Percentiles rank a stretch among this genome's conserved stretches.
phyloP scores from a whole-genome alignment of 495 filamentous ascomycete genomes.

The Trichoderma asperelloides region DNA sequence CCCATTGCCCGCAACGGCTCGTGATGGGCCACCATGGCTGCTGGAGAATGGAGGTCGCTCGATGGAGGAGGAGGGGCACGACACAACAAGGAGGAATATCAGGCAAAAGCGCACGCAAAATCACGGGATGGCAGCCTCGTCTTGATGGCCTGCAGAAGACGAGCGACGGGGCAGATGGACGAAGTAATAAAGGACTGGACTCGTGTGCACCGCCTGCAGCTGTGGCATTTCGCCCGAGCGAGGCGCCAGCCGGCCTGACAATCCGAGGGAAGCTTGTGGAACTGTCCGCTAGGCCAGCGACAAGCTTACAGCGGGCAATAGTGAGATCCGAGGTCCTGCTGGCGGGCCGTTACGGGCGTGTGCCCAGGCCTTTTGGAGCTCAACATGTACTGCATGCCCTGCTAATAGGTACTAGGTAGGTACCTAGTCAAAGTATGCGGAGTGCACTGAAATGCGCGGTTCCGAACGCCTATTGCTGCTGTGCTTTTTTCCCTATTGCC shows the following conservation, averaged over 20 bases:
- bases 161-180: too few species aligned
- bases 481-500: too few species aligned
- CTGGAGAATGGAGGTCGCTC: not conserved
- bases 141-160: not conserved
- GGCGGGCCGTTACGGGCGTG: too few species aligned
- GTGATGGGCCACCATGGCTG: slow-evolving; percentile 26
- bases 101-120: not conserved
- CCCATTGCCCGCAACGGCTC: slow-evolving; percentile 59
- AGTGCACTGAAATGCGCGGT: too few species aligned
- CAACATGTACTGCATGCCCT: not conserved
- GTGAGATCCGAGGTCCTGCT: not conserved
- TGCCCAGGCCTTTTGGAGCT: not conserved
- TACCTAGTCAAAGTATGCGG: too few species aligned
- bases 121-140: not conserved
- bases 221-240: too few species aligned
- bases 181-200: not conserved
- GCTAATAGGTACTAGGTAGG: too few species aligned
- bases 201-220: too few species aligned
- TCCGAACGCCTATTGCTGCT: too few species aligned
- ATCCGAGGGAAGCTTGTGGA: not conserved
- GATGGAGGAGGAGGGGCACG: not conserved
- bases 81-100: not conserved
- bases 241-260: not conserved
- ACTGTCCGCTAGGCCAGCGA: not conserved
- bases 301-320: not conserved